Percentiles rank a stretch among this genome's conserved stretches.
phyloP scores from a whole-genome alignment of 176 grass and related monocot species.

The Sorghum bicolor region DNA sequence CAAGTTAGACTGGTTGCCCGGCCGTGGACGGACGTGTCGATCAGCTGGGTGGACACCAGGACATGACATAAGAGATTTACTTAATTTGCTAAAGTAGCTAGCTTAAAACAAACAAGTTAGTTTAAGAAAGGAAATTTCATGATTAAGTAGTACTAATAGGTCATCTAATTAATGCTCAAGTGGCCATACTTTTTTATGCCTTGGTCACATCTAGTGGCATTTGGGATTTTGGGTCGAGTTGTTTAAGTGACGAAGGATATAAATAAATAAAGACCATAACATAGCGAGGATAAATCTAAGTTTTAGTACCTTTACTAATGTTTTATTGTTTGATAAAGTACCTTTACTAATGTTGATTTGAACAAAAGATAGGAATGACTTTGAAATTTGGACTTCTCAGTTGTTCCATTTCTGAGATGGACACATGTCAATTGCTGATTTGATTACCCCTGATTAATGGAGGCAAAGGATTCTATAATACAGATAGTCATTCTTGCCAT shows the following conservation, averaged over 20 bases:
- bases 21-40: background rate
- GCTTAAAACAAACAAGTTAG: background rate
- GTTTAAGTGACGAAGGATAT: background rate
- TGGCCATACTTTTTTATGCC: background rate
- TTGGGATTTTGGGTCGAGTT: background rate
- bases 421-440: background rate
- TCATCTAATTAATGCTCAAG: background rate
- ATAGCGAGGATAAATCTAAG: background rate
- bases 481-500: background rate
- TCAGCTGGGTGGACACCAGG: background rate
- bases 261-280: background rate
- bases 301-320: background rate
- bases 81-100: background rate
- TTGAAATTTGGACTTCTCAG: background rate
- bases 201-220: conserved; percentile 4
- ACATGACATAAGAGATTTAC: background rate
- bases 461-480: too few relatives aligned
- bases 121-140: background rate
- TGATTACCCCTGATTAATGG: background rate
- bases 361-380: too few relatives aligned
- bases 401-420: background rate
- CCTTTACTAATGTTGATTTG: background rate
- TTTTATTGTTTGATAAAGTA: background rate
- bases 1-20: background rate
- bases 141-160: background rate